Percentiles rank a stretch among this genome's conserved stretches.
phyloP scores from a whole-genome alignment of 1,139 yeast genomes.

The Blastobotrys ciferrii region DNA sequence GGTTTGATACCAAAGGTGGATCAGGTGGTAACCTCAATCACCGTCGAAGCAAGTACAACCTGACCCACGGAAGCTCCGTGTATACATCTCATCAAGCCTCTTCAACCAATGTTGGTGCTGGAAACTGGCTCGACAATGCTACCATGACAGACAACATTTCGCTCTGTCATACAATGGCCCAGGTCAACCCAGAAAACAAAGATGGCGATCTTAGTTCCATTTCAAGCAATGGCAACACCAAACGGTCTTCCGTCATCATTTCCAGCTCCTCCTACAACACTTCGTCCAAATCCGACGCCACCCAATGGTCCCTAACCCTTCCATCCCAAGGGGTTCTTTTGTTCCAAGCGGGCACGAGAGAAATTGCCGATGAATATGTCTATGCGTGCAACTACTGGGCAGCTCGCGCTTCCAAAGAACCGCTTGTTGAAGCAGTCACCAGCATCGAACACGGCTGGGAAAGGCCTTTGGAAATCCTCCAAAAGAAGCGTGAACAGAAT shows the following conservation, averaged over 20 bases:
- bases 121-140: conserved; percentile 57
- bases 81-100: conserved; percentile 1
- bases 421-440: conserved; percentile 59
- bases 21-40: conserved; percentile 65
- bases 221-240: conserved; percentile 14
- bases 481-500: background rate
- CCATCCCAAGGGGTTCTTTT: conserved; percentile 37
- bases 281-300: conserved; percentile 10
- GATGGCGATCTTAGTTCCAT: conserved; percentile 17
- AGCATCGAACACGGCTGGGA: conserved; percentile 86
- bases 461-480: conserved; percentile 28
- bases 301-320: conserved; percentile 38
- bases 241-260: conserved; percentile 16
- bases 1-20: conserved; percentile 26
- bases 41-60: conserved; percentile 61
- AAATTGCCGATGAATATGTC: conserved; percentile 68
- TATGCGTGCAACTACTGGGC: conserved; percentile 90
- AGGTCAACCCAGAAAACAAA: conserved; percentile 27
- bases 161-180: conserved; percentile 37
- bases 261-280: conserved; percentile 1
- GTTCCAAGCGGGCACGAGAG: conserved; percentile 57
- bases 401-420: conserved; percentile 76
- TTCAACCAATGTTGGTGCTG: conserved; percentile 49
- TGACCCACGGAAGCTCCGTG: background rate
- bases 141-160: conserved; percentile 33